Evolutionary conservation across 2,329 filamentous ascomycete species (phyloP), one percentile per base, ranked within the genome.

Genomic region (Anthostomella pinea): DNA sequence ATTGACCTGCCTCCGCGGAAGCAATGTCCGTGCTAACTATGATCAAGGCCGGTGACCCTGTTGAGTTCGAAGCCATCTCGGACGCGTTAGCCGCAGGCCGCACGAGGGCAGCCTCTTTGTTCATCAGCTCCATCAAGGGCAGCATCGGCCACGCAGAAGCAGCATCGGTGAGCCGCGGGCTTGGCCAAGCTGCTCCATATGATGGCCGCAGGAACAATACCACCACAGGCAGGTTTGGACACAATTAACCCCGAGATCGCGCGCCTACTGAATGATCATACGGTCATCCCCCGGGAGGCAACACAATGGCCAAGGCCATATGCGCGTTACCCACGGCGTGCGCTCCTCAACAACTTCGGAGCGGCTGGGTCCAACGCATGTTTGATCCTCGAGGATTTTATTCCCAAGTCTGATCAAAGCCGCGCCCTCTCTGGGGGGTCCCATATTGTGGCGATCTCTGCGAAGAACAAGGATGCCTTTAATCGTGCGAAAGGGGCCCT

Each of bases 21-120:
- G n/a, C n/a, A n/a, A n/a, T n/a, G n/a, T n/a, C n/a, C n/a, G n/a
- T n/a, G n/a, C n/a, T n/a, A n/a, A n/a, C n/a, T n/a, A n/a, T n/a
- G 33, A 83, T 79, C 3, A 77, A 82, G 49, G 79, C 77, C 30
- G 80, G 79, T 47, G 79, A 83, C 51, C 71, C 70, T 4, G 74
- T 73, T 17, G 79, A 83, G 58, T 79, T 81, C 8, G 30, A 31
- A 8, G 46, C 40, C 15, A 15, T 49, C 6, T 13, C n/a, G 15
- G 36, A 9, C 16, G 34, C 41, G 13, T 41, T 45, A 17, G 39
- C 35, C 8, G 13, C 32, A 25, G 8, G 9, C 8, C 73, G 71
- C 68, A 3, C 78, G 72, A 0, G 73, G 80, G 37, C 67, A 68
- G 52, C 63, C 18, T 56, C 63, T 0, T 52, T 73, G 5, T 54